These are phyloP conservation scores for Staphylotrichum tortipilum DNA, from an alignment of 495 filamentous ascomycete species.

Conservation along the genomic window DNA sequence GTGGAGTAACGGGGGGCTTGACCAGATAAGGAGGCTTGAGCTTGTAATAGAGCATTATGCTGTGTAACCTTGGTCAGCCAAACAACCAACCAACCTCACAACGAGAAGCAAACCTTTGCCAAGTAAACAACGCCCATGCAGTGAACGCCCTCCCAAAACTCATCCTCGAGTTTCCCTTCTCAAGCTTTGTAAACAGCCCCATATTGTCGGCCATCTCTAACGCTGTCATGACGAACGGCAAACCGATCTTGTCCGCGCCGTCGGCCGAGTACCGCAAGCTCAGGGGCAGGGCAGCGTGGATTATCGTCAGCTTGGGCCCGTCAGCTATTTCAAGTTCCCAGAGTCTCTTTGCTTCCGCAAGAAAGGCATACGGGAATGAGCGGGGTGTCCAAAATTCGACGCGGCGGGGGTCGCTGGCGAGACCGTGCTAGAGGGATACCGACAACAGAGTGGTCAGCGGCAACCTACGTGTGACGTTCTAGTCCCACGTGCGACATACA, in stretches of 20 bases:
- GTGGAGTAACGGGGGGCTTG: not conserved
- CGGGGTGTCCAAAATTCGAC: slow-evolving; percentile 29
- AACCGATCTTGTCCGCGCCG: slow-evolving; percentile 27
- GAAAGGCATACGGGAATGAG: slow-evolving; percentile 27
- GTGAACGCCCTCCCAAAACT: slow-evolving; percentile 23
- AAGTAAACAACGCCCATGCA: slow-evolving; percentile 26
- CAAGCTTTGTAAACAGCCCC: slow-evolving; percentile 17
- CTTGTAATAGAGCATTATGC: not conserved
- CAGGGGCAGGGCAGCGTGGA: slow-evolving; percentile 28
- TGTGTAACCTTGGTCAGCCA: too few relatives aligned
- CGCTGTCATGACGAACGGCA: slow-evolving; percentile 21
- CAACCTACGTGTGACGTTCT: too few relatives aligned
- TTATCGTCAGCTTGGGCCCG: slow-evolving; percentile 19
- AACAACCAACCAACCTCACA: too few relatives aligned
- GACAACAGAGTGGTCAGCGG: slow-evolving; percentile 8
- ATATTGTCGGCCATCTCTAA: slow-evolving; percentile 25
- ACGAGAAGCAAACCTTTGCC: slow-evolving; percentile 23
- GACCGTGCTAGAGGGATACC: slow-evolving; percentile 13
- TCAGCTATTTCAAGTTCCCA: slow-evolving; percentile 26
- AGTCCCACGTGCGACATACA: slow-evolving; percentile 18
- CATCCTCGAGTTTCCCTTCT: not conserved
- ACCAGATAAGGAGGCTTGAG: not conserved
- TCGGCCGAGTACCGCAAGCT: slow-evolving; percentile 22
- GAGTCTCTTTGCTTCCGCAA: slow-evolving; percentile 31
- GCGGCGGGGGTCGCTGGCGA: slow-evolving; percentile 15